phyloP scores from a whole-genome alignment of 2,329 filamentous ascomycete genomes.

The Colletotrichum agaves region DNA sequence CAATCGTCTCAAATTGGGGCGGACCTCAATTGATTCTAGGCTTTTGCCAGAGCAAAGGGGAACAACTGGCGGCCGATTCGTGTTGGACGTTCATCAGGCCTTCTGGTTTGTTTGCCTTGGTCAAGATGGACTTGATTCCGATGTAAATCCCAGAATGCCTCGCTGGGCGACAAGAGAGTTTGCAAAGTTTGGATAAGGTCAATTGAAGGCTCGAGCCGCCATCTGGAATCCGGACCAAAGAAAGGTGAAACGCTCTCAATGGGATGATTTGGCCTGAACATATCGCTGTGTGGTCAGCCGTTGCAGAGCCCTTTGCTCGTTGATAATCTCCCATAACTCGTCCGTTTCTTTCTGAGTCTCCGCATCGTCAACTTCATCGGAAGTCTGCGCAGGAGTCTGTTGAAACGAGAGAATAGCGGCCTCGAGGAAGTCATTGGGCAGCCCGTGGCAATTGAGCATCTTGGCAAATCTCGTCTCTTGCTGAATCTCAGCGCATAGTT shows the following conservation, averaged over 20 bases:
- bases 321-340: conserved; percentile 53
- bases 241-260: conserved; percentile 32
- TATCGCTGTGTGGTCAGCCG: conserved; percentile 46
- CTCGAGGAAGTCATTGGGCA: conserved; percentile 59
- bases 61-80: conserved; percentile 20
- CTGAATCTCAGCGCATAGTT: conserved; percentile 62
- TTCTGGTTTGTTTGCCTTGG: conserved; percentile 3
- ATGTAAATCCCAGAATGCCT: conserved; percentile 18
- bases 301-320: conserved; percentile 50
- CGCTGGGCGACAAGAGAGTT: conserved; percentile 7
- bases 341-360: conserved; percentile 46
- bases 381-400: conserved; percentile 45
- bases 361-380: conserved; percentile 39
- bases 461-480: conserved; percentile 55
- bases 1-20: conserved; percentile 23
- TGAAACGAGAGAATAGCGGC: conserved; percentile 59
- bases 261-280: conserved; percentile 42
- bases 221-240: conserved; percentile 21
- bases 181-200: conserved; percentile 34
- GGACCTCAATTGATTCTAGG: conserved; percentile 11
- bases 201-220: conserved; percentile 37
- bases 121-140: conserved; percentile 24
- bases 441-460: conserved; percentile 58
- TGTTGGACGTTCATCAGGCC: conserved; percentile 13
- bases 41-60: conserved; percentile 13